Base-by-base conservation (phyloP, 306 rosid species). In the Notholithocarpus densiflorus region DNA sequence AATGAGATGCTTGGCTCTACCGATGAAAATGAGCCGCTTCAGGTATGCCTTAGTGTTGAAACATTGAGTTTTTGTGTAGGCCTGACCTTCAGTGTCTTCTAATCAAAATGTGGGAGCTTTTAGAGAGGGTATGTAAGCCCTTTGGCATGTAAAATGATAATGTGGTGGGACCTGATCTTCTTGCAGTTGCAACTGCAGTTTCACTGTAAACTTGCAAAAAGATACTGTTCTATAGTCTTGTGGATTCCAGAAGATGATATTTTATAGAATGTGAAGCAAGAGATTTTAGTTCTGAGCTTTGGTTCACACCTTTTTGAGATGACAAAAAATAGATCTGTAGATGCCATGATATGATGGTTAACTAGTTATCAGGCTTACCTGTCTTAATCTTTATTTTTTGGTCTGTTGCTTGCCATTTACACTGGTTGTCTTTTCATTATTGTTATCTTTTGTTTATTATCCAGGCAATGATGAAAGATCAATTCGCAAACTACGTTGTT, bases 391-490 rank as follows among this genome's bases (percentile, higher is more conserved):
- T 26, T 61, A 18, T 13, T 61, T 61, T 61, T 13, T 61, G 34
- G 19, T 8, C 37, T 26, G 34, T 24, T 34, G 53, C 20, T 34
- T 34, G 24, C 21, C 24, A 32, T 68, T 31, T 19, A 26, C 10
- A 6, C 51, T 18, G 9, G 10, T 4, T 66, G 52, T 57, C 26
- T 57, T n/a, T 48, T 29, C 53, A 29, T 71, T 56, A 37, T 48
- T 48, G 53, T 51, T 40, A 31, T 64, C 10, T 59, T 71, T 51
- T 56, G 29, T 15, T 57, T 60, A 34, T 53, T 31, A 29, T 31
- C 18, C 88, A 89, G 92, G 92, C 94, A 2, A 94, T 94, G 98
- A 94, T 94, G 97, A 94, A 94, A 86, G 98, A 93, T 83, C 98
- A 93, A 79, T 93, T 93, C 71, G 98, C 98, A 61, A 93, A 93